These are phyloP conservation scores for Lathyrus tuberosus DNA, from an alignment of 306 rosid genomes.

Conservation along the genomic window DNA sequence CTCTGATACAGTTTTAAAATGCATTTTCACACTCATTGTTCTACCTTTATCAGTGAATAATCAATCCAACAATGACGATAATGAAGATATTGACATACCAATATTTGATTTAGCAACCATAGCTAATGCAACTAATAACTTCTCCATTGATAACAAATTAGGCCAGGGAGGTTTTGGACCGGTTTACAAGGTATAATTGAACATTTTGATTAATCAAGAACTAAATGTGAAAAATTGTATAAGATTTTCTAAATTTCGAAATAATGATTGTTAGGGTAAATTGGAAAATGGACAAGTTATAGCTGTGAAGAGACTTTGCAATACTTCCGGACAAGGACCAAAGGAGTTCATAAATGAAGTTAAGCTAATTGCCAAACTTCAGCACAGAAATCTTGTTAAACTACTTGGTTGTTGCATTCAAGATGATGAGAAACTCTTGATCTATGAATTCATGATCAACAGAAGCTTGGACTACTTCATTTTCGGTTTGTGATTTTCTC, in stretches of 20 bases:
- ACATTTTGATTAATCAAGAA: neutral
- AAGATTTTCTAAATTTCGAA: slow-evolving; percentile 20
- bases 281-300: slow-evolving; percentile 52
- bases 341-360: slow-evolving; percentile 69
- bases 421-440: slow-evolving; percentile 50
- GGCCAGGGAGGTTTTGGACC: slow-evolving; percentile 67
- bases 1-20: neutral
- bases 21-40: neutral
- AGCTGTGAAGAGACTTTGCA: slow-evolving; percentile 69
- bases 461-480: slow-evolving; percentile 67
- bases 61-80: slow-evolving; percentile 13
- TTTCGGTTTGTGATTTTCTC: slow-evolving; percentile 51
- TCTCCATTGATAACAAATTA: slow-evolving; percentile 47
- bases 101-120: slow-evolving; percentile 48
- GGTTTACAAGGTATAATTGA: slow-evolving; percentile 53
- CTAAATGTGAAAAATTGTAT: neutral
- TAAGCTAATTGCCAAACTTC: slow-evolving; percentile 61
- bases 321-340: slow-evolving; percentile 58
- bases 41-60: slow-evolving; percentile 18
- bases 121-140: slow-evolving; percentile 48
- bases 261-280: slow-evolving; percentile 53
- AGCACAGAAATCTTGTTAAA: slow-evolving; percentile 70
- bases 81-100: slow-evolving; percentile 52
- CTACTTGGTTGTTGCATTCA: slow-evolving; percentile 67
- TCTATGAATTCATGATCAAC: slow-evolving; percentile 69